These are phyloP conservation scores for Colletotrichum chrysophilum DNA, from an alignment of 2,329 filamentous ascomycete species.

Conservation along the genomic window DNA sequence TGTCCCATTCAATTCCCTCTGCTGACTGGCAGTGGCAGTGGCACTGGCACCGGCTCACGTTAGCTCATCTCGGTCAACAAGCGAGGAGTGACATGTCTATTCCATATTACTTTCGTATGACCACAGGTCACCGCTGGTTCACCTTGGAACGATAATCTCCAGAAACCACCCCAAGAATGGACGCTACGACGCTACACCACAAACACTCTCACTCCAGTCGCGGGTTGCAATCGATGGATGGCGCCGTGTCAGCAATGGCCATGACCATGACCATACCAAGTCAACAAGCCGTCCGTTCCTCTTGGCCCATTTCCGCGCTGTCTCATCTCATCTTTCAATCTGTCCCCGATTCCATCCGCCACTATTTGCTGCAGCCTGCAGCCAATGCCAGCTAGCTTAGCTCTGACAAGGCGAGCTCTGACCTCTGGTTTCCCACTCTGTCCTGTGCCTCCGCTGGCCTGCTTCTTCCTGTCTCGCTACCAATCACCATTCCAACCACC, in stretches of 20 bases:
- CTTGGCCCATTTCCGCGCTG: conserved; percentile 6
- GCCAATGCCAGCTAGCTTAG: background rate
- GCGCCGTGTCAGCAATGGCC: background rate
- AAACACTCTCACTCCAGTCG: background rate
- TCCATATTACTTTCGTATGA: background rate
- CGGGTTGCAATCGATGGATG: background rate
- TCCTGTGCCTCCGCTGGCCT: background rate
- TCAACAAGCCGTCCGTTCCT: background rate
- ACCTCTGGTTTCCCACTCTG: background rate
- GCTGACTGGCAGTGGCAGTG: background rate
- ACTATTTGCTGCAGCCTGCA: background rate
- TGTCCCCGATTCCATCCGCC: background rate
- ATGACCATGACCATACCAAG: background rate
- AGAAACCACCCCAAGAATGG: background rate
- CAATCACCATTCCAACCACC: background rate
- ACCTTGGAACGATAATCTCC: background rate
- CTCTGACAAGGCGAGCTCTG: background rate
- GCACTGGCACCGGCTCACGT: background rate
- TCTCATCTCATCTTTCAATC: conserved; percentile 15
- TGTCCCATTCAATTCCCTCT: background rate
- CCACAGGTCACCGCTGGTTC: conserved; percentile 20
- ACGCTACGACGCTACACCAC: background rate
- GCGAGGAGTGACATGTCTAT: conserved; percentile 9
- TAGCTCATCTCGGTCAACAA: conserved; percentile 1
- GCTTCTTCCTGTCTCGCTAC: background rate